Percentiles rank a stretch among this genome's conserved stretches.
Conservation (phyloP, 805 yeast species). For the Candida caryicola region DNA sequence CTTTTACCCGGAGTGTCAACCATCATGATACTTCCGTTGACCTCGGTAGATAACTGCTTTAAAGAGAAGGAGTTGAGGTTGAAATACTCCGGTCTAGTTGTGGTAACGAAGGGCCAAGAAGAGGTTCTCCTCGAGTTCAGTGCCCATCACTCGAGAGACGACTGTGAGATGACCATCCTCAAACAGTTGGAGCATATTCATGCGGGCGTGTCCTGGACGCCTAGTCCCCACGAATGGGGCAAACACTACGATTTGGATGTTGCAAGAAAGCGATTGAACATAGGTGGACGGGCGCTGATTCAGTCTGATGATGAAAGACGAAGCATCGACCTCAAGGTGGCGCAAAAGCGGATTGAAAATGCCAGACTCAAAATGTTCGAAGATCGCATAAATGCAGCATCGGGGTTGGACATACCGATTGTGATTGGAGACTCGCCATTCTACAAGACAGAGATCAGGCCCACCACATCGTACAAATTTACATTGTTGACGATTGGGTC, state of each 20-base stretch:
- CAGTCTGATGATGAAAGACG: conserved; percentile 1
- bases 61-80: conserved; percentile 68
- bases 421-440: conserved; percentile 65
- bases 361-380: conserved; percentile 69
- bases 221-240: conserved; percentile 25
- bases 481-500: conserved; percentile 87
- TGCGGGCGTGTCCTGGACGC: conserved; percentile 21
- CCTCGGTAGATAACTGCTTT: conserved; percentile 66
- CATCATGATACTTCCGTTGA: conserved; percentile 76
- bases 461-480: conserved; percentile 54
- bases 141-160: conserved; percentile 63
- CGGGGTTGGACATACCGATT: conserved; percentile 66
- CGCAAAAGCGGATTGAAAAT: conserved; percentile 36
- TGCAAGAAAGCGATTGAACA: conserved; percentile 12
- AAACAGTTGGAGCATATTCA: conserved; percentile 47
- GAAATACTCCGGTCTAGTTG: conserved; percentile 64
- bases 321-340: conserved; percentile 8
- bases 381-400: conserved; percentile 55
- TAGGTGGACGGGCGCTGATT: not conserved
- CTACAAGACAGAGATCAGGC: conserved; percentile 48
- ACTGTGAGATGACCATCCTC: conserved; percentile 56
- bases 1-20: conserved; percentile 74
- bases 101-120: conserved; percentile 71
- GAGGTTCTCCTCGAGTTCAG: conserved; percentile 77
- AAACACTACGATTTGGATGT: conserved; percentile 14